Evolutionary conservation across 441 rosid species (phyloP).

Genomic region (Pelargonium cotyledonis): DNA sequence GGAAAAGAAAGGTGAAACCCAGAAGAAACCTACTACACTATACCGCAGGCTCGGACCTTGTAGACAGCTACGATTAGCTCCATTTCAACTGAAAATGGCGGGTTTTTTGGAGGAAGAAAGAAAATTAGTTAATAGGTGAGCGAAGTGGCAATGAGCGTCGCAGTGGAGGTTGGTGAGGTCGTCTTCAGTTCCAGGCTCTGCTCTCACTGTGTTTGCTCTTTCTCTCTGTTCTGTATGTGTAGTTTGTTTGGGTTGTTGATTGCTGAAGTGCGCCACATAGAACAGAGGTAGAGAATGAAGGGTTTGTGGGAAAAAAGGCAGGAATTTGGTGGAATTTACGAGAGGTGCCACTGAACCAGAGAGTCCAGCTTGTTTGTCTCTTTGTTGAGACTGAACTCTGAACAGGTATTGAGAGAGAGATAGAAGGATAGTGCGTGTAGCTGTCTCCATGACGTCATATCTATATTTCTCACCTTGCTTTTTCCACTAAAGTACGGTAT

Average conservation of each 20-base stretch:
- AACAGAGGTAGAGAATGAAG: slow-evolving; percentile 19
- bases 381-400: slow-evolving; percentile 12
- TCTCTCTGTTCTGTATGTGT: slow-evolving; percentile 10
- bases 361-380: slow-evolving; percentile 32
- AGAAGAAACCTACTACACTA: slow-evolving; percentile 33
- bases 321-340: slow-evolving; percentile 27
- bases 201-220: slow-evolving; percentile 13
- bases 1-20: not conserved
- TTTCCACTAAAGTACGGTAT: slow-evolving; percentile 17
- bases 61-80: slow-evolving; percentile 55
- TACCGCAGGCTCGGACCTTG: slow-evolving; percentile 72
- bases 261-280: slow-evolving; percentile 36
- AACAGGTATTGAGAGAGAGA: not conserved
- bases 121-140: too few relatives aligned
- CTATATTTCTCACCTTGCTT: slow-evolving; percentile 18
- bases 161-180: slow-evolving; percentile 6
- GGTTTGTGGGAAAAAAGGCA: slow-evolving; percentile 15
- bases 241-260: not conserved
- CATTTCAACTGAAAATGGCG: slow-evolving; percentile 32
- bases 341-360: slow-evolving; percentile 36
- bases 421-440: slow-evolving; percentile 32
- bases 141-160: not conserved
- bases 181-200: slow-evolving; percentile 21
- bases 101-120: too few relatives aligned
- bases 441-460: slow-evolving; percentile 34